phyloP scores from a whole-genome alignment of 441 rosid species.

The Populus hybrid region DNA sequence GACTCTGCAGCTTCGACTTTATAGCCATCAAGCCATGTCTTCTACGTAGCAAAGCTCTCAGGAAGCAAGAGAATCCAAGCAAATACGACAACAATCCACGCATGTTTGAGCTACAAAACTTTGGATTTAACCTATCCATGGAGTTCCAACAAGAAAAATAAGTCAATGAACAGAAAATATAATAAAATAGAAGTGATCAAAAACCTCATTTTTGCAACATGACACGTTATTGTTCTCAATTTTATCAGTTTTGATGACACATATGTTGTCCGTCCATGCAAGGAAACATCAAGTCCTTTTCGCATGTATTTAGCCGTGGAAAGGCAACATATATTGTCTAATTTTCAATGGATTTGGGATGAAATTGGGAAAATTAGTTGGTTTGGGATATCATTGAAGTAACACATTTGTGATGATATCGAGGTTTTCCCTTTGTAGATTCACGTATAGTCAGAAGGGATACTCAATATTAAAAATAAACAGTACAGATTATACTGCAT shows the following conservation, averaged over 20 bases:
- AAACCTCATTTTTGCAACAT: too few species aligned
- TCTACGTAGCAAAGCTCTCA: background rate
- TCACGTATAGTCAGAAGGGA: background rate
- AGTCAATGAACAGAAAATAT: background rate
- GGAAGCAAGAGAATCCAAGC: background rate
- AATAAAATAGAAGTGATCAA: too few species aligned
- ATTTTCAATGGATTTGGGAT: background rate
- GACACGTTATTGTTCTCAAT: background rate
- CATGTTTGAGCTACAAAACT: slow-evolving; percentile 15
- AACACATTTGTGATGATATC: background rate
- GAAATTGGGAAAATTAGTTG: background rate
- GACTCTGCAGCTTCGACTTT: background rate
- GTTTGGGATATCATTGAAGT: background rate
- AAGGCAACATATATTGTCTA: too few species aligned
- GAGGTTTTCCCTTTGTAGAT: background rate
- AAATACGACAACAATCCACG: background rate
- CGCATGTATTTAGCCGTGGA: background rate
- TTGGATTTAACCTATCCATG: background rate
- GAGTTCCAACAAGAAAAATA: background rate
- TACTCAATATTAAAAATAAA: background rate
- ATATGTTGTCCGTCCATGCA: background rate
- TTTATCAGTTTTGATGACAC: background rate
- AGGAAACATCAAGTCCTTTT: background rate
- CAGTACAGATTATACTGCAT: background rate
- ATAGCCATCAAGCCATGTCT: background rate